Evolutionary conservation across 495 filamentous ascomycete species (phyloP).

Genomic region (Cladorrhinum samala): DNA sequence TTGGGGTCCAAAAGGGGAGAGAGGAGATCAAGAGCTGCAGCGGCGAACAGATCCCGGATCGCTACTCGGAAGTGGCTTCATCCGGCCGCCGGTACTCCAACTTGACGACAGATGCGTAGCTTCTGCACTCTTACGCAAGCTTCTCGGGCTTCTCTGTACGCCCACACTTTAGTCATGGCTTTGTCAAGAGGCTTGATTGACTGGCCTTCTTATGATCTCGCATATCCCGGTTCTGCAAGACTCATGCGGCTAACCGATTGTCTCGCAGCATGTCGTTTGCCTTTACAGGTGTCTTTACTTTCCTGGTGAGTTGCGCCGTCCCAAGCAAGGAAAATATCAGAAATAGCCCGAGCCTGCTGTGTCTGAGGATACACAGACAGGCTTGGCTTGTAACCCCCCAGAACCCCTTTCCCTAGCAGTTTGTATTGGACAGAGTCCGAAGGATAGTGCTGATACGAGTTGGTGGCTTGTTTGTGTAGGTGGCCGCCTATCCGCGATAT

Average conservation of each 20-base stretch:
- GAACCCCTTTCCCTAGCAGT: background rate
- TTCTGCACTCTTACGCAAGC: slow-evolving; percentile 3
- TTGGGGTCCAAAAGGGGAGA: background rate
- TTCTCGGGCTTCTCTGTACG: background rate
- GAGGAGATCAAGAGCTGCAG: background rate
- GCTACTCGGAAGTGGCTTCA: background rate
- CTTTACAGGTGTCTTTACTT: slow-evolving; percentile 87
- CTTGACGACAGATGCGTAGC: background rate
- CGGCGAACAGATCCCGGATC: background rate
- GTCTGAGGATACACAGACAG: slow-evolving; percentile 12
- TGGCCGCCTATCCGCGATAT: slow-evolving; percentile 87
- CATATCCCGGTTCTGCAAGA: slow-evolving; percentile 10
- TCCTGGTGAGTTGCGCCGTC: slow-evolving; percentile 47
- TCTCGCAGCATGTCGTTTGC: slow-evolving; percentile 62
- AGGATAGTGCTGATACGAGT: slow-evolving; percentile 22
- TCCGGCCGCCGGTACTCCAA: no score
- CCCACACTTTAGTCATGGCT: slow-evolving; percentile 15
- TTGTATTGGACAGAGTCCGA: slow-evolving; percentile 19
- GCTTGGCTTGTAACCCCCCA: background rate
- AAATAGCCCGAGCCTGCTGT: background rate
- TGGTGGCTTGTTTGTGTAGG: slow-evolving; percentile 30
- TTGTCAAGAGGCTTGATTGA: slow-evolving; percentile 12
- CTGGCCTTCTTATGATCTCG: slow-evolving; percentile 13
- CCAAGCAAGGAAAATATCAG: background rate
- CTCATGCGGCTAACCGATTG: slow-evolving; percentile 27